A percentile compares a stretch with the other conserved stretches of the same genome.
These are phyloP conservation scores for Tuber calosporum DNA, from an alignment of 495 filamentous ascomycete species.

Conservation along the genomic window DNA sequence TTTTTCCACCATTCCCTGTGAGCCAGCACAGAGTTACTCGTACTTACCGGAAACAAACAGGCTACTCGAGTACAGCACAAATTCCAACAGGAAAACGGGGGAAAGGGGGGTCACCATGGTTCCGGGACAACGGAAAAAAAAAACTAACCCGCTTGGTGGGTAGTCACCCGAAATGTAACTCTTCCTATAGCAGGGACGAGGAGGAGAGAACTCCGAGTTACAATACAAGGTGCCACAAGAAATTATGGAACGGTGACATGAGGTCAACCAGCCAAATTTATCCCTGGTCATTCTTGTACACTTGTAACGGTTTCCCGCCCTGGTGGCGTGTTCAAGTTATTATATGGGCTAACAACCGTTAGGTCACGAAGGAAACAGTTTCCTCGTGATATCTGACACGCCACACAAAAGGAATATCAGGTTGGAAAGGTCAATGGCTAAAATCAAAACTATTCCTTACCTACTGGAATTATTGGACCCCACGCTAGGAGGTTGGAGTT, in stretches of 20 bases:
- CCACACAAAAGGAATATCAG: neutral
- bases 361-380: neutral
- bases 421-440: neutral
- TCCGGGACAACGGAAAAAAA: neutral
- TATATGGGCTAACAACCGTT: neutral
- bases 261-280: too few relatives aligned
- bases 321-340: neutral
- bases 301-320: too few relatives aligned
- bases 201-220: slow-evolving; percentile 1
- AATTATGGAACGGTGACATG: too few relatives aligned
- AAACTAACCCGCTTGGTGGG: neutral
- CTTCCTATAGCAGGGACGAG: neutral
- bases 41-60: too few relatives aligned
- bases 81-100: neutral
- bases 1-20: neutral
- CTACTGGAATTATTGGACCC: too few relatives aligned
- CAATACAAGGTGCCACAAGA: neutral
- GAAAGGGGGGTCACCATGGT: neutral
- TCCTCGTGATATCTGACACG: neutral
- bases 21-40: neutral
- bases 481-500: too few relatives aligned
- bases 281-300: too few relatives aligned
- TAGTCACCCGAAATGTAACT: neutral
- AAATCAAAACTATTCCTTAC: neutral
- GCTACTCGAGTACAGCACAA: neutral